Base-by-base conservation (phyloP, 805 yeast species). In the Metschnikowia similis region DNA sequence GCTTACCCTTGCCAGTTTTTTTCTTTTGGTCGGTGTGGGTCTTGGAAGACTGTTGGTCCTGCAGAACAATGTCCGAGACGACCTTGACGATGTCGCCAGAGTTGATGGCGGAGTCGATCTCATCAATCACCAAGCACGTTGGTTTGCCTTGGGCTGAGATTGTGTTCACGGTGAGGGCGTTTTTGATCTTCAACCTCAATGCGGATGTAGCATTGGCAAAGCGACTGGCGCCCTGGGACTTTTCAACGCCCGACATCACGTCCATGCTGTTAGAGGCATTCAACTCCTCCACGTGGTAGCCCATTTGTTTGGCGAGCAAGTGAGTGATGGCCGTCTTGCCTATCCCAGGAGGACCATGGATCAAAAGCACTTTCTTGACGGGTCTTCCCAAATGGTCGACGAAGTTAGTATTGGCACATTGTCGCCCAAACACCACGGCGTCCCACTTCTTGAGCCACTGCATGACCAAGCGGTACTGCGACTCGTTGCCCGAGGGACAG, bases 261-360 rank as follows among this genome's bases (percentile, higher is more conserved):
- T 72, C 72, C 71, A 71, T 65, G 56, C 74, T 69, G 50, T 71
- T 72, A 6, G 76, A 71, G 2, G 98, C 96, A 67, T 92, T 92
- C 52, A 92, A 77, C 59, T 92, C 99, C 56, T 86, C 77, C 0
- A 87, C 79, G 41, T 83, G 81, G 63, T 87, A 92, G 0, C 96
- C 96, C 36, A 87, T 79, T 55, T 88, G 96, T 41, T 75, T 76
- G 3, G 96, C 94, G 35, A 90, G 77, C 1, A 89, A 80, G 61
- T 91, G 97, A 0, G 92, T 89, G 1, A 90, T 84, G 0, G 94
- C 81, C 0, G 98, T 91, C 63, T 92, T 92, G 8, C 99, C 99
- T 14, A 86, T 76, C 1, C 99, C 99, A 0, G 96, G 90, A 0
- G 96, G 94, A 0, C 99, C 99, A 63, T 85, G 89, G 9, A 94